Evolutionary conservation across 2,329 filamentous ascomycete species (phyloP).

Genomic region (Graphiopsis chlorocephala): DNA sequence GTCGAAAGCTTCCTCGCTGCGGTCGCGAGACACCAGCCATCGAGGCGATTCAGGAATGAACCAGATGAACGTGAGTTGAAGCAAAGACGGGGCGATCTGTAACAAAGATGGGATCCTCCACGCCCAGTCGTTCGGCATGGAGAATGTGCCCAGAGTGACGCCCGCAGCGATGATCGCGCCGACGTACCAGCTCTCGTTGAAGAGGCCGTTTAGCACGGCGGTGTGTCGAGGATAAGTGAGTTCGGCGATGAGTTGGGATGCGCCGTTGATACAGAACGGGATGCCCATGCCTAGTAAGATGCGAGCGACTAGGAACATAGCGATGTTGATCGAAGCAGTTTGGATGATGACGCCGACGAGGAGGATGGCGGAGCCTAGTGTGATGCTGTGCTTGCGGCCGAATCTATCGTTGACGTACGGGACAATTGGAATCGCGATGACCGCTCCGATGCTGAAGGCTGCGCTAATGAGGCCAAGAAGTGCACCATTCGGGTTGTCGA

Average conservation of each 20-base stretch:
- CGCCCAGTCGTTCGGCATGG: constrained; percentile 27
- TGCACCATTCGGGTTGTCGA: constrained; percentile 11
- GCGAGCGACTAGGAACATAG: constrained; percentile 42
- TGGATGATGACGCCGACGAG: constrained; percentile 42
- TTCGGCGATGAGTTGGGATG: constrained; percentile 12
- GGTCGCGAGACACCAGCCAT: constrained; percentile 19
- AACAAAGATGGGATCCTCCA: constrained; percentile 43
- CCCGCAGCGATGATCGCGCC: constrained; percentile 14
- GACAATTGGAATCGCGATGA: constrained; percentile 4
- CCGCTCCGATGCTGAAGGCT: constrained; percentile 7
- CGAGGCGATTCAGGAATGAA: constrained; percentile 21
- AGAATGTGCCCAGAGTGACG: constrained; percentile 5
- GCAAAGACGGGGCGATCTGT: constrained; percentile 26
- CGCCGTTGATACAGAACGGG: constrained; percentile 17
- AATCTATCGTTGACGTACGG: constrained; percentile 29
- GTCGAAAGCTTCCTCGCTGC: constrained; percentile 17
- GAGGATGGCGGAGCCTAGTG: constrained; percentile 37
- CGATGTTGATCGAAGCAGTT: constrained; percentile 37
- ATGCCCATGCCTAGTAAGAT: constrained; percentile 39
- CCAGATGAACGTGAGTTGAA: constrained; percentile 25
- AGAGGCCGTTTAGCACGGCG: constrained; percentile 10
- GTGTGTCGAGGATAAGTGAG: constrained; percentile 6
- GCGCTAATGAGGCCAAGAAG: constrained; percentile 12
- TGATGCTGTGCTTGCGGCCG: constrained; percentile 39
- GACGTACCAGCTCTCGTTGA: constrained; percentile 12